Conservation (phyloP, 2,329 filamentous ascomycete species). For the Monosporascus sp. region DNA sequence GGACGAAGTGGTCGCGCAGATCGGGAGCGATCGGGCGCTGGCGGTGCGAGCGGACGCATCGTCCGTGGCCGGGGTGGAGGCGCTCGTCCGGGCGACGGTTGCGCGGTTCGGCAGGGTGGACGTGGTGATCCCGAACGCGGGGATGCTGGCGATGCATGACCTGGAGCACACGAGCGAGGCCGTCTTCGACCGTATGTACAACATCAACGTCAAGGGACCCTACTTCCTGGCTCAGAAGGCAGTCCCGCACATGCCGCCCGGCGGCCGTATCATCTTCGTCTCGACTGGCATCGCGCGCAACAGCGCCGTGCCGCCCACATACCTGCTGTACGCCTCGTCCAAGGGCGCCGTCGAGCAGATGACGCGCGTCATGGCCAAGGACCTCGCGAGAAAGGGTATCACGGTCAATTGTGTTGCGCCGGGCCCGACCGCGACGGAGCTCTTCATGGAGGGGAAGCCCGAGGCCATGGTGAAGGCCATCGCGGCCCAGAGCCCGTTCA, state of each 20-base stretch:
- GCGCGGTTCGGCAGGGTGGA: conserved; percentile 52
- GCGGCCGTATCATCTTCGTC: conserved; percentile 47
- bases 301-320: conserved; percentile 34
- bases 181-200: conserved; percentile 45
- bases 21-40: conserved; percentile 41
- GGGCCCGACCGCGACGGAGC: conserved; percentile 50
- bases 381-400: conserved; percentile 47
- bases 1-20: conserved; percentile 39
- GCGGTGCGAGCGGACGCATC: conserved; percentile 53
- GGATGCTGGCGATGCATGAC: conserved; percentile 43
- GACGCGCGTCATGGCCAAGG: conserved; percentile 49
- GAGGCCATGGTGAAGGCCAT: conserved; percentile 41
- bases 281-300: conserved; percentile 34
- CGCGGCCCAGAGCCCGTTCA: conserved; percentile 36
- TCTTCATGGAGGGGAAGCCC: conserved; percentile 48
- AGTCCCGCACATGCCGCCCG: conserved; percentile 43
- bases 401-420: conserved; percentile 47
- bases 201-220: conserved; percentile 53
- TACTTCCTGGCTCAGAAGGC: conserved; percentile 51
- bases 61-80: conserved; percentile 39
- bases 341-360: conserved; percentile 60
- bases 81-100: conserved; percentile 44
- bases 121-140: conserved; percentile 54
- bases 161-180: conserved; percentile 45
- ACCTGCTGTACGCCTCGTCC: conserved; percentile 49